Percentiles rank a stretch among this genome's conserved stretches.
Evolutionary conservation across 108 stramenopile species (phyloP).

Genomic region (Stephanodiscus minutulus): DNA sequence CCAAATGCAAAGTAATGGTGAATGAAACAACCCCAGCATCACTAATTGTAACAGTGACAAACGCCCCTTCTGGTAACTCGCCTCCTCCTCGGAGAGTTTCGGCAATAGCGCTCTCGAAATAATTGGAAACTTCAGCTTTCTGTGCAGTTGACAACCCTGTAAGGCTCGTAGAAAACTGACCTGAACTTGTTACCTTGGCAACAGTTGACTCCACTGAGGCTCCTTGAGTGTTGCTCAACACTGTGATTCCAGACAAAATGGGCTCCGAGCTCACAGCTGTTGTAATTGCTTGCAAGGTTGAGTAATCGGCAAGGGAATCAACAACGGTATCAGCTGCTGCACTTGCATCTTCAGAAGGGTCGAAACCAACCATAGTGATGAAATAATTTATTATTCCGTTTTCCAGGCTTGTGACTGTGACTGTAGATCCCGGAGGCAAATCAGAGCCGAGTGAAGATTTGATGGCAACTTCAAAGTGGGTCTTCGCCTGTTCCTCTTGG

Average conservation of each 20-base stretch:
- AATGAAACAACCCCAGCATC: constrained; percentile 16
- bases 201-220: constrained; percentile 4
- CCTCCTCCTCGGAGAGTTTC: constrained; percentile 2
- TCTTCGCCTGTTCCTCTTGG: constrained; percentile 5
- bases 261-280: no score
- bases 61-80: constrained; percentile 18
- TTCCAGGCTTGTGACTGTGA: constrained; percentile 1
- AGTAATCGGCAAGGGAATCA: neutral
- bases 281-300: constrained; percentile 4
- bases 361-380: neutral
- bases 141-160: neutral
- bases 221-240: constrained; percentile 15
- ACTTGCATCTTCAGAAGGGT: neutral
- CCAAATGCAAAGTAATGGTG: constrained; percentile 10
- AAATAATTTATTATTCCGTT: constrained; percentile 6
- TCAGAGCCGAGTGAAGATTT: neutral
- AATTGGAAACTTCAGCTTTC: neutral
- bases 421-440: constrained; percentile 9
- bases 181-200: constrained; percentile 24
- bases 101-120: constrained; percentile 24
- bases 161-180: constrained; percentile 22
- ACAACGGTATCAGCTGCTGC: neutral
- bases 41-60: constrained; percentile 20
- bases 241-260: constrained; percentile 7
- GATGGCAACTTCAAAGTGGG: constrained; percentile 20